phyloP scores from a whole-genome alignment of 306 rosid genomes.

The Vachellia pachyceras region DNA sequence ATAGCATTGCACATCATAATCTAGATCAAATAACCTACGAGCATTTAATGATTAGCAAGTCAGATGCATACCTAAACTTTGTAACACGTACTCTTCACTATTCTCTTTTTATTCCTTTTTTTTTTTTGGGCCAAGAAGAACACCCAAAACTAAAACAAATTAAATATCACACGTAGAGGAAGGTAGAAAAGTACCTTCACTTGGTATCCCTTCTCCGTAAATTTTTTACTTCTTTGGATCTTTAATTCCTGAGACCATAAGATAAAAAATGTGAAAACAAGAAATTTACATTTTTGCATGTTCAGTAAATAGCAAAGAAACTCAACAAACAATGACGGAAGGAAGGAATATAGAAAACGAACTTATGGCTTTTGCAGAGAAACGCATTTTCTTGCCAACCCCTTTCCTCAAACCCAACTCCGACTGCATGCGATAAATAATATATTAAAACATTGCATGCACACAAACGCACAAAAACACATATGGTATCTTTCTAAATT shows the following conservation, averaged over 20 bases:
- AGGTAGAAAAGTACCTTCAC: conserved; percentile 74
- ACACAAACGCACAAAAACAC: neutral
- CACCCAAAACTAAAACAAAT: conserved; percentile 26
- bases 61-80: neutral
- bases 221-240: conserved; percentile 74
- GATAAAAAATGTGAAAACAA: conserved; percentile 35
- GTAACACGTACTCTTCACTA: too few relatives aligned
- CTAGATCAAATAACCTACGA: neutral
- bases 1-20: conserved; percentile 65
- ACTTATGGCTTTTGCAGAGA: conserved; percentile 57
- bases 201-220: conserved; percentile 85
- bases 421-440: conserved; percentile 48
- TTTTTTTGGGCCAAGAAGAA: too few relatives aligned
- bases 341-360: too few relatives aligned
- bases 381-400: conserved; percentile 47
- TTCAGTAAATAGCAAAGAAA: conserved; percentile 25
- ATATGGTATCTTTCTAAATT: neutral
- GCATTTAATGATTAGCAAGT: neutral
- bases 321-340: conserved; percentile 19
- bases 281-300: conserved; percentile 1
- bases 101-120: too few relatives aligned
- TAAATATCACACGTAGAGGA: neutral
- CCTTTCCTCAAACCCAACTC: conserved; percentile 42
- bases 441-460: conserved; percentile 1
- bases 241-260: conserved; percentile 66